Percentiles rank a stretch among this genome's conserved stretches.
These are phyloP conservation scores for Fusarium sp. DNA, from an alignment of 2,329 filamentous ascomycete genomes.

Conservation along the genomic window DNA sequence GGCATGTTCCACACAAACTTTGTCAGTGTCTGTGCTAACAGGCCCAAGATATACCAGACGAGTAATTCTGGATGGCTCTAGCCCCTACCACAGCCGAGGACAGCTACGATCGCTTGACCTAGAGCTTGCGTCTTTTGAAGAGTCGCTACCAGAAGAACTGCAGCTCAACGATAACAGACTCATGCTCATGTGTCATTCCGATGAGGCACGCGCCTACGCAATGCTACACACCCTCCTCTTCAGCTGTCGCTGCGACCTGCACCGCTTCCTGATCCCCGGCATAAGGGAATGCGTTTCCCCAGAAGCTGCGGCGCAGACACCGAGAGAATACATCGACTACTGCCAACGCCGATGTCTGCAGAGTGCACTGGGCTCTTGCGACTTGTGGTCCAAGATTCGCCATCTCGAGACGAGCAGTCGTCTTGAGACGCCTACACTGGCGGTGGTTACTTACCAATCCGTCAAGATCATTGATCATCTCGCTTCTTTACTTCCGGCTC, in stretches of 20 bases:
- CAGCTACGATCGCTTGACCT: slow-evolving; percentile 26
- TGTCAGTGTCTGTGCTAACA: background rate
- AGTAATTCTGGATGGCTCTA: slow-evolving; percentile 27
- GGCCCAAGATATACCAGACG: slow-evolving; percentile 25
- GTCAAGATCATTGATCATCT: slow-evolving; percentile 35
- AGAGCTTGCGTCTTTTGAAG: slow-evolving; percentile 32
- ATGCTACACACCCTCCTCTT: slow-evolving; percentile 31
- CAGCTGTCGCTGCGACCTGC: slow-evolving; percentile 41
- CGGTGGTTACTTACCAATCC: slow-evolving; percentile 26
- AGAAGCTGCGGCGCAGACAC: slow-evolving; percentile 23
- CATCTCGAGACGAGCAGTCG: slow-evolving; percentile 25
- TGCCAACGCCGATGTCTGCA: slow-evolving; percentile 32
- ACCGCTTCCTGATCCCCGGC: slow-evolving; percentile 41
- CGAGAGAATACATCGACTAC: slow-evolving; percentile 26
- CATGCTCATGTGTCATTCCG: slow-evolving; percentile 41
- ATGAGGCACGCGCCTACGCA: slow-evolving; percentile 35
- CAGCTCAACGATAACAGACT: slow-evolving; percentile 27
- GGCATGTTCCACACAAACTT: background rate
- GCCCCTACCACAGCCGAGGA: slow-evolving; percentile 27
- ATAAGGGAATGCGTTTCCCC: slow-evolving; percentile 38
- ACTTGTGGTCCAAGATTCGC: slow-evolving; percentile 28
- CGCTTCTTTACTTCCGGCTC: slow-evolving; percentile 1
- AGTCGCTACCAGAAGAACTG: slow-evolving; percentile 34
- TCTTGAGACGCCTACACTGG: slow-evolving; percentile 13
- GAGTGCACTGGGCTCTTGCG: slow-evolving; percentile 7